These are phyloP conservation scores for Eimeria acervulina DNA, from an alignment of 169 alveolate species.

Conservation along the genomic window DNA sequence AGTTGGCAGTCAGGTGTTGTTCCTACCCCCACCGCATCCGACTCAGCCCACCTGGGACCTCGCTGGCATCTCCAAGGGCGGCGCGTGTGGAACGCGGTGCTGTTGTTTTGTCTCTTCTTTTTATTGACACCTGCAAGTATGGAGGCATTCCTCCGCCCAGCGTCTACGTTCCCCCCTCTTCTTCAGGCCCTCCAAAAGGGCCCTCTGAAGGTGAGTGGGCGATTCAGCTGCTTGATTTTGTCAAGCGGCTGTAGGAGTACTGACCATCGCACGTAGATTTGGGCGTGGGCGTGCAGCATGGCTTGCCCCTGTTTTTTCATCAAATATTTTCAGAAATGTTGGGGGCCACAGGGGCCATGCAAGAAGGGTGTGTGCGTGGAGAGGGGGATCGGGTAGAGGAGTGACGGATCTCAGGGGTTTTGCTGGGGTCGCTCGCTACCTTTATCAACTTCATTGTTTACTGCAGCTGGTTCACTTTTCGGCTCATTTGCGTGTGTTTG, in stretches of 20 bases:
- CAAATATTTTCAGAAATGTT: not conserved
- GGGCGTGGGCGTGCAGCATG: not conserved
- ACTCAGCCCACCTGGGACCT: conserved; percentile 11
- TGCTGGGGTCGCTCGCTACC: too few relatives aligned
- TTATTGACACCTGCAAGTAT: conserved; percentile 61
- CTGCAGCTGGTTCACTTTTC: not conserved
- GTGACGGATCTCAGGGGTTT: not conserved
- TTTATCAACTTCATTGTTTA: too few relatives aligned
- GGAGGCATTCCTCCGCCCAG: conserved; percentile 76
- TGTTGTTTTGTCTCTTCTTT: conserved; percentile 27
- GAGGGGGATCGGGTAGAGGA: too few relatives aligned
- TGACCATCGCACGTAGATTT: not conserved
- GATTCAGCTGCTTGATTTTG: not conserved
- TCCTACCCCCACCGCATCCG: conserved; percentile 44
- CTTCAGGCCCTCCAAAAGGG: conserved; percentile 81
- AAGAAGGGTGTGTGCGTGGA: not conserved
- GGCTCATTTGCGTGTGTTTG: not conserved
- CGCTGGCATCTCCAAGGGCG: conserved; percentile 58
- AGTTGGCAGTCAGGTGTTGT: conserved; percentile 45
- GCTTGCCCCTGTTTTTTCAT: not conserved
- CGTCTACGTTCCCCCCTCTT: conserved; percentile 76
- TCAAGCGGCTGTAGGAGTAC: not conserved
- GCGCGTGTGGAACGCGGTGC: conserved; percentile 59
- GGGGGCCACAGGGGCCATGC: not conserved
- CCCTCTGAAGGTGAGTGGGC: conserved; percentile 76